phyloP scores from a whole-genome alignment of 345 rosid species.

The Trapa bicornis region DNA sequence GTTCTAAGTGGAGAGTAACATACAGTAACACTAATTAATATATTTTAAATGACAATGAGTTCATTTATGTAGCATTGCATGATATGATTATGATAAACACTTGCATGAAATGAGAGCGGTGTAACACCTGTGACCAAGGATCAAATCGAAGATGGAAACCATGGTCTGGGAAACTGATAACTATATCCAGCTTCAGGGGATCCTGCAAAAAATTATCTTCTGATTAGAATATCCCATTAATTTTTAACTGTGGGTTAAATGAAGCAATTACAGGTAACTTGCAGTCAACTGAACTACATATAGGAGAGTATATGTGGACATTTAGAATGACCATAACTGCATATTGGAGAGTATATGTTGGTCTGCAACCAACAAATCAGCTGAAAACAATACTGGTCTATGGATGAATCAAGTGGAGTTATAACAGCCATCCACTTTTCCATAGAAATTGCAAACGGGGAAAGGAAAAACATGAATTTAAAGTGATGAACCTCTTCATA shows the following conservation, averaged over 20 bases:
- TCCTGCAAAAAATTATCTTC: constrained; percentile 32
- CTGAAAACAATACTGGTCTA: neutral
- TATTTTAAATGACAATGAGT: neutral
- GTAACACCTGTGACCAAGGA: constrained; percentile 90
- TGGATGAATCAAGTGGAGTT: neutral
- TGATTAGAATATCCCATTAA: neutral
- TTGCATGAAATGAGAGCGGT: neutral
- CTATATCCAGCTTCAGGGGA: constrained; percentile 80
- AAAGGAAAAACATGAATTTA: neutral
- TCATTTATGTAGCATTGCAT: neutral
- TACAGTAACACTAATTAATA: neutral
- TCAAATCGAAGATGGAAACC: constrained; percentile 96
- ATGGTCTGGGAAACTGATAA: constrained; percentile 92
- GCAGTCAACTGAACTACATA: neutral
- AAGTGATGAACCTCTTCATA: constrained; percentile 58
- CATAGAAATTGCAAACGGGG: neutral
- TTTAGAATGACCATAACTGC: neutral
- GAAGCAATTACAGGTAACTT: neutral
- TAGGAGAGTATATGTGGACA: neutral
- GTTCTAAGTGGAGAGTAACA: neutral
- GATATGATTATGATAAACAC: neutral
- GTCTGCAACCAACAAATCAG: neutral
- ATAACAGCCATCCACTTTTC: neutral
- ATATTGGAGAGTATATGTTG: neutral
- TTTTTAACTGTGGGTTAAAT: neutral